Evolutionary conservation across 2,329 filamentous ascomycete species (phyloP).

Genomic region (Fusarium nematophilum): DNA sequence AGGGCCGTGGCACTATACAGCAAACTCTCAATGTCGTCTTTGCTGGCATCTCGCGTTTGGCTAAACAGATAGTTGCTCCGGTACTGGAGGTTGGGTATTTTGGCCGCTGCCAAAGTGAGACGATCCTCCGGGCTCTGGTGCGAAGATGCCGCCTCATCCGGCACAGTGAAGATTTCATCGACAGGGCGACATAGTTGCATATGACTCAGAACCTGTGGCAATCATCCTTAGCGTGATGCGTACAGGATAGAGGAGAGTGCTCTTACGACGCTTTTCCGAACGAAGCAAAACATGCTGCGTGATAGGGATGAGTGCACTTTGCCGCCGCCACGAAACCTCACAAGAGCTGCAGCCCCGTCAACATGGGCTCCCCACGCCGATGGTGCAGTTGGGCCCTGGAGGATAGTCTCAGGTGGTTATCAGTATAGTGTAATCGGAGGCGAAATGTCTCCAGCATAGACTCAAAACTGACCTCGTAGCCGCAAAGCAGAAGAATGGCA

Average conservation of each 20-base stretch:
- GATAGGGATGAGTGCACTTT: constrained; percentile 1
- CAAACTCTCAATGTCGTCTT: not conserved
- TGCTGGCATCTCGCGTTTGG: not conserved
- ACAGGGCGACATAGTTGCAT: constrained; percentile 1
- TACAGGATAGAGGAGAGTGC: not conserved
- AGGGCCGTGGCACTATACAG: not conserved
- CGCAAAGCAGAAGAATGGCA: no score
- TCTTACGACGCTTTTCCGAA: constrained; percentile 20
- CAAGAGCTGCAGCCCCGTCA: constrained; percentile 6
- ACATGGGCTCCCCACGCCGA: no score
- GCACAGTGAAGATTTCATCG: not conserved
- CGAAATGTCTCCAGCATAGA: no score
- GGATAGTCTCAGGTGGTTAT: no score
- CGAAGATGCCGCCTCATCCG: not conserved
- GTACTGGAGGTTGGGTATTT: constrained; percentile 4
- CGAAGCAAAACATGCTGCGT: constrained; percentile 17
- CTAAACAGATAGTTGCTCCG: not conserved
- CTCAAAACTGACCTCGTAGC: no score
- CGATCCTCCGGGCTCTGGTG: not conserved
- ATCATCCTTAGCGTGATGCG: not conserved
- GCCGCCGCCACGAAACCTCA: not conserved
- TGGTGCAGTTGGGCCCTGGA: no score
- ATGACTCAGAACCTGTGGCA: constrained; percentile 12
- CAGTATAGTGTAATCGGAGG: no score
- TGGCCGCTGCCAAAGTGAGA: not conserved